Percentiles rank a stretch among this genome's conserved stretches.
phyloP scores from a whole-genome alignment of 2,329 filamentous ascomycete genomes.

The Epichloe coenophiala region DNA sequence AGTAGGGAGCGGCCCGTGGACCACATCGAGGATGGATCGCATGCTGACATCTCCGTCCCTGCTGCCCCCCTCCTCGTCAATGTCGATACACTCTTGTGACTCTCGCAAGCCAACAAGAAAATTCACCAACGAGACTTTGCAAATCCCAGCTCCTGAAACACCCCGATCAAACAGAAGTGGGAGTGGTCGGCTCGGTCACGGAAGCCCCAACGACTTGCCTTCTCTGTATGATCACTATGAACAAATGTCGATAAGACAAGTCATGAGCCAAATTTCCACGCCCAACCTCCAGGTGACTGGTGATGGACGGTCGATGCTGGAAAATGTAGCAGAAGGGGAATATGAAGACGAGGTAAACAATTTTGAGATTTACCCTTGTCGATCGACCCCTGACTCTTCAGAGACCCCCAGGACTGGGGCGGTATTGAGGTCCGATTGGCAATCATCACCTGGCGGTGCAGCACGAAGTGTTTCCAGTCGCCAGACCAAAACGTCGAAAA shows the following conservation, averaged over 20 bases:
- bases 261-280: constrained; percentile 17
- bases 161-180: constrained; percentile 14
- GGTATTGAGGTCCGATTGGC: constrained; percentile 10
- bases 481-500: constrained; percentile 38
- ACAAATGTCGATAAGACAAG: constrained; percentile 36
- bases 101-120: constrained; percentile 19
- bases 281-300: constrained; percentile 1
- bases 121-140: constrained; percentile 23
- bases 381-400: constrained; percentile 2
- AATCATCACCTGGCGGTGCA: constrained; percentile 25
- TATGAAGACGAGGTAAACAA: neutral
- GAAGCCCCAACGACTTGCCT: constrained; percentile 27
- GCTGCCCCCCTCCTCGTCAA: constrained; percentile 22
- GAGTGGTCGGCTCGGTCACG: constrained; percentile 10
- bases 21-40: constrained; percentile 23
- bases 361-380: neutral
- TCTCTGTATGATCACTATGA: constrained; percentile 46
- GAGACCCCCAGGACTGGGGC: constrained; percentile 10
- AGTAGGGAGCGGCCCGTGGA: neutral
- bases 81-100: constrained; percentile 12
- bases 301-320: neutral
- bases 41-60: constrained; percentile 29
- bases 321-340: neutral
- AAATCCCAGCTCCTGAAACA: constrained; percentile 10
- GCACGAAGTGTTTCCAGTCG: constrained; percentile 41